A percentile compares a stretch with the other conserved stretches of the same genome.
Evolutionary conservation across 1,284 basidiomycete species (phyloP).

Genomic region (Ganoderma resinaceum): DNA sequence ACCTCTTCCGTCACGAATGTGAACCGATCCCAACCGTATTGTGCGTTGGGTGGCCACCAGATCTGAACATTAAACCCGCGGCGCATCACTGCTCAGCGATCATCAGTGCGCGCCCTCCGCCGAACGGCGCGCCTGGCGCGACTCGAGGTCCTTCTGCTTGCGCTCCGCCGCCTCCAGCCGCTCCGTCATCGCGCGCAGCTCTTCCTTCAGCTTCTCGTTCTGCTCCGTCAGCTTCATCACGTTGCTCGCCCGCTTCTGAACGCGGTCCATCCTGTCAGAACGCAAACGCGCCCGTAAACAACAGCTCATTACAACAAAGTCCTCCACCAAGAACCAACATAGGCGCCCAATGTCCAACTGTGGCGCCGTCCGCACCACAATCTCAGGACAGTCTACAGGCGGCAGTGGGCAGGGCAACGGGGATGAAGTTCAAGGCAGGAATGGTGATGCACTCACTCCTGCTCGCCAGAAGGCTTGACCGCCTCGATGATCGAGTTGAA

Average conservation of each 20-base stretch:
- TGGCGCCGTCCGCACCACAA: not conserved
- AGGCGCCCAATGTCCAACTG: conserved; percentile 13
- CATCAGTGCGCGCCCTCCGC: conserved; percentile 16
- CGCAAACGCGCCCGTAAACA: conserved; percentile 6
- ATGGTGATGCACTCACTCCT: conserved; percentile 32
- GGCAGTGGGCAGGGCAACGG: not conserved
- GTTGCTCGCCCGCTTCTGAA: conserved; percentile 79
- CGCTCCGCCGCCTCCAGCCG: conserved; percentile 77
- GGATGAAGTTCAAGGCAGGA: conserved; percentile 8
- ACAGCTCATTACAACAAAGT: not conserved
- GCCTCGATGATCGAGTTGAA: conserved; percentile 55
- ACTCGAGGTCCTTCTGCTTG: conserved; percentile 60
- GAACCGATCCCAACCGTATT: not conserved
- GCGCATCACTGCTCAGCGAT: not conserved
- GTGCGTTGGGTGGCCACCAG: not conserved
- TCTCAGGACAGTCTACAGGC: conserved; percentile 7
- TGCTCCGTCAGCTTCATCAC: conserved; percentile 77
- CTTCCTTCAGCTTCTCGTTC: conserved; percentile 77
- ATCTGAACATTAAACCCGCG: not conserved
- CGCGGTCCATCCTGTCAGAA: conserved; percentile 56
- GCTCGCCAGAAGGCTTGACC: conserved; percentile 35
- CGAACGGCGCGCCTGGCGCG: conserved; percentile 28
- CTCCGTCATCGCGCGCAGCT: conserved; percentile 76
- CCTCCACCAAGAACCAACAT: not conserved
- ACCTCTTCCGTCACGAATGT: not conserved